A percentile compares a stretch with the other conserved stretches of the same genome.
Conservation (phyloP, 2,329 filamentous ascomycete species). For the Claviceps sp. region DNA sequence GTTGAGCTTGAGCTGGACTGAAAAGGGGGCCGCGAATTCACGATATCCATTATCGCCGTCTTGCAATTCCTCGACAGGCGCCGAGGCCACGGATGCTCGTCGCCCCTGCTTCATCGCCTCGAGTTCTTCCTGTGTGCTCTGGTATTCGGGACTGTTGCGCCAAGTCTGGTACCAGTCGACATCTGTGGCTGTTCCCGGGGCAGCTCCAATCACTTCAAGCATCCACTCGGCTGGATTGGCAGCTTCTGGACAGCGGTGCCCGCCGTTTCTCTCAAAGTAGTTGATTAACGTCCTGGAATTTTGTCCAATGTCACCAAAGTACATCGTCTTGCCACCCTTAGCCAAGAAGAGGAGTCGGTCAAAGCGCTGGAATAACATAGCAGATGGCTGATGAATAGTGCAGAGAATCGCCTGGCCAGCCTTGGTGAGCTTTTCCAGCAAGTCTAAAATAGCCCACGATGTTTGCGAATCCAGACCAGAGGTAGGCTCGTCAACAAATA, state of each 20-base stretch:
- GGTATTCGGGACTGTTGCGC: slow-evolving; percentile 44
- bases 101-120: slow-evolving; percentile 40
- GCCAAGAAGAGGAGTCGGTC: slow-evolving; percentile 68
- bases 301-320: slow-evolving; percentile 67
- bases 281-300: slow-evolving; percentile 52
- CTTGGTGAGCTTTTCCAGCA: slow-evolving; percentile 80
- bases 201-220: slow-evolving; percentile 48
- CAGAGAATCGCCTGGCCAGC: slow-evolving; percentile 88
- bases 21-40: slow-evolving; percentile 71
- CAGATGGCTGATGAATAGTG: slow-evolving; percentile 94
- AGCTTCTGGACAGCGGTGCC: slow-evolving; percentile 46
- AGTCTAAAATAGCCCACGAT: slow-evolving; percentile 79
- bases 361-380: slow-evolving; percentile 86
- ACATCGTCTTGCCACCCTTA: slow-evolving; percentile 63
- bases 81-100: slow-evolving; percentile 13
- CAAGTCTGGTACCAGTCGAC: slow-evolving; percentile 53
- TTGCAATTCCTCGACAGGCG: background rate
- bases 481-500: slow-evolving; percentile 91
- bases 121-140: slow-evolving; percentile 41
- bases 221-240: slow-evolving; percentile 80
- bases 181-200: slow-evolving; percentile 49
- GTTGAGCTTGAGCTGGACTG: slow-evolving; percentile 52
- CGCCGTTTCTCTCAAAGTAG: slow-evolving; percentile 68
- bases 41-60: slow-evolving; percentile 34
- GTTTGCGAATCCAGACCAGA: slow-evolving; percentile 89